phyloP scores from a whole-genome alignment of 176 grass and related monocot genomes.

The Ananas comosus region DNA sequence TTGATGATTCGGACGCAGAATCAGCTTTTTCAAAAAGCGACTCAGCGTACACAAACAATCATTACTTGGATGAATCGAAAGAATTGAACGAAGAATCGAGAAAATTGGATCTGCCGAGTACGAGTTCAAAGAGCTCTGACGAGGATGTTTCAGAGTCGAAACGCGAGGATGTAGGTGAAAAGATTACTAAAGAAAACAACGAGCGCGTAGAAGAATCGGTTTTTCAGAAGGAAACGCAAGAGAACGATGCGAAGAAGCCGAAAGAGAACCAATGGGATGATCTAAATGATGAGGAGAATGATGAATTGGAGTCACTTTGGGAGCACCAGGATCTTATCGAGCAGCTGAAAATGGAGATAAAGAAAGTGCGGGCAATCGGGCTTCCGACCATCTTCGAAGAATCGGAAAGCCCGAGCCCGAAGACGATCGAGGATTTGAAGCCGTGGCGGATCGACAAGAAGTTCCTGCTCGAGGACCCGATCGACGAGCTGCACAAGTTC shows the following conservation, averaged over 20 bases:
- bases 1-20: constrained; percentile 11
- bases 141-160: constrained; percentile 1
- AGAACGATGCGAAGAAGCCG: constrained; percentile 8
- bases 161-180: constrained; percentile 8
- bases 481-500: constrained; percentile 95
- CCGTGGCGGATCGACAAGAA: constrained; percentile 78
- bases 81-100: constrained; percentile 1
- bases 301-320: constrained; percentile 86
- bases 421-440: constrained; percentile 70
- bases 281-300: constrained; percentile 62
- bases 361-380: constrained; percentile 49
- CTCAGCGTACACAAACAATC: background rate
- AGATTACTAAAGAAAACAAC: background rate
- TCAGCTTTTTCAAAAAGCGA: background rate
- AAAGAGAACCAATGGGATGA: constrained; percentile 42
- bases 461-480: constrained; percentile 65
- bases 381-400: constrained; percentile 87
- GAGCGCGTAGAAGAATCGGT: constrained; percentile 24
- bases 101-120: constrained; percentile 9
- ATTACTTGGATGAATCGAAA: background rate
- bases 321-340: constrained; percentile 94
- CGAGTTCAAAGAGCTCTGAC: constrained; percentile 2
- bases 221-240: constrained; percentile 21
- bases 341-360: constrained; percentile 88
- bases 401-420: constrained; percentile 58